A percentile compares a stretch with the other conserved stretches of the same genome.
Evolutionary conservation across 108 stramenopile genomes (phyloP).

Genomic region (Skeletonema tropicum): DNA sequence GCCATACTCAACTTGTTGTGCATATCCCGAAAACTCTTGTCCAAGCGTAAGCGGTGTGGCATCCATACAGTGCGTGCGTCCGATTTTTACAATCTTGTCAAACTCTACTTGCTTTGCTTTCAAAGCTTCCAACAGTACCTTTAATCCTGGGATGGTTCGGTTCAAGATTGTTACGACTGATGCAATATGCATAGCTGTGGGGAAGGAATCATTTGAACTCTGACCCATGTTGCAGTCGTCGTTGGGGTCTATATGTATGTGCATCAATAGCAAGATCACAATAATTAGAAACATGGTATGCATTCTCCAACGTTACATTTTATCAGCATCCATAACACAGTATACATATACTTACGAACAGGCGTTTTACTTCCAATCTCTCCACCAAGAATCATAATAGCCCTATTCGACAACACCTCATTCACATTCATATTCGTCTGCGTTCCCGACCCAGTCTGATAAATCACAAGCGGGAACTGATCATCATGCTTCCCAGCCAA

Average conservation of each 20-base stretch:
- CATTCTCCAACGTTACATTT: background rate
- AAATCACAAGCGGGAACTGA: slow-evolving; percentile 96
- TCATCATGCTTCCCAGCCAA: slow-evolving; percentile 89
- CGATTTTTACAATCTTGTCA: slow-evolving; percentile 93
- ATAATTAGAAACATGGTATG: background rate
- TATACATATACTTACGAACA: slow-evolving; percentile 59
- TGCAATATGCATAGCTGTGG: slow-evolving; percentile 98
- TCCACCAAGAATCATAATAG: slow-evolving; percentile 94
- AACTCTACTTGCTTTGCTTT: slow-evolving; percentile 77
- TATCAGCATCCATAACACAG: background rate
- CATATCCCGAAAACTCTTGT: slow-evolving; percentile 97
- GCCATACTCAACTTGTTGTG: slow-evolving; percentile 90
- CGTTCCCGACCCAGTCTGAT: slow-evolving; percentile 97
- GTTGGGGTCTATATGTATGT: slow-evolving; percentile 67
- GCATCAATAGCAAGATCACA: background rate
- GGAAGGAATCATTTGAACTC: slow-evolving; percentile 94
- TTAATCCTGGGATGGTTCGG: slow-evolving; percentile 82
- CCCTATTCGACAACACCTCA: slow-evolving; percentile 97
- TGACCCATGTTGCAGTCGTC: slow-evolving; percentile 99
- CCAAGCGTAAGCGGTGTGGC: slow-evolving; percentile 98
- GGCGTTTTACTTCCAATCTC: slow-evolving; percentile 88
- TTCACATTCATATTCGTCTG: slow-evolving; percentile 99
- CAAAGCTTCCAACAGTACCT: slow-evolving; percentile 71
- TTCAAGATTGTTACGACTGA: slow-evolving; percentile 71
- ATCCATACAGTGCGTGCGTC: slow-evolving; percentile 98